Base-by-base conservation (phyloP, 208 protist species). In the Porcisia hertigi region DNA sequence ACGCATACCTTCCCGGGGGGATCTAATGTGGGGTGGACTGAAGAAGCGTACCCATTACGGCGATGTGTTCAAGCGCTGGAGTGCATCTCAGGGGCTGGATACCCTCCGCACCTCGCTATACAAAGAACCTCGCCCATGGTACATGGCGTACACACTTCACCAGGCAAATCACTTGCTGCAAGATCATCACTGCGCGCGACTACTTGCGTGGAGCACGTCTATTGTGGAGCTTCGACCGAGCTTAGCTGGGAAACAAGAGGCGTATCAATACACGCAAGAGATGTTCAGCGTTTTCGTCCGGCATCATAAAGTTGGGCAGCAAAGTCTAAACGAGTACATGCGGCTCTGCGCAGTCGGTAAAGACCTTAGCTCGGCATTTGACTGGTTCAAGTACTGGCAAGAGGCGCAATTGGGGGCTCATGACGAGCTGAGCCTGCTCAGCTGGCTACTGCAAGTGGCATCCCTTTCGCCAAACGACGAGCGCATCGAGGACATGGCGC, bases 61-160 rank as follows among this genome's bases (percentile, higher is more conserved):
- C 23, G 87, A 96, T 23, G 52, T 94, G 12, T 95, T 97, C 70
- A 85, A 82, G 20, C 70, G 80, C 18, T 97, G 93, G 92, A 93
- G 83, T 71, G 88, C 87, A 41, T 87, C 82, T 3, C 86, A 89
- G 36, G 85, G 86, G 0, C 67, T 97, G 7, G 91, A 97, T 16
- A 82, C 75, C 41, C 71, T 97, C 41, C 83, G 93, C 20, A 64
- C 60, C 18, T 70, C 80, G 20, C 77, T 97, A 34, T 94, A 84
- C 80, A 79, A 83, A 36, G 93, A 97, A 78, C 93, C 93, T 3
- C 88, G 93, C 7, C 93, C 93, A 71, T 97, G 93, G 92, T 92
- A 91, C 71, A 57, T 96, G 1, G 87, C 83, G 52, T 95, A 89
- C 75, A 54, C 80, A 8, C 84, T 96, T 8, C 92, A 97, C 69